These are phyloP conservation scores for Quercus glauca DNA, from an alignment of 306 rosid genomes.

Conservation along the genomic window DNA sequence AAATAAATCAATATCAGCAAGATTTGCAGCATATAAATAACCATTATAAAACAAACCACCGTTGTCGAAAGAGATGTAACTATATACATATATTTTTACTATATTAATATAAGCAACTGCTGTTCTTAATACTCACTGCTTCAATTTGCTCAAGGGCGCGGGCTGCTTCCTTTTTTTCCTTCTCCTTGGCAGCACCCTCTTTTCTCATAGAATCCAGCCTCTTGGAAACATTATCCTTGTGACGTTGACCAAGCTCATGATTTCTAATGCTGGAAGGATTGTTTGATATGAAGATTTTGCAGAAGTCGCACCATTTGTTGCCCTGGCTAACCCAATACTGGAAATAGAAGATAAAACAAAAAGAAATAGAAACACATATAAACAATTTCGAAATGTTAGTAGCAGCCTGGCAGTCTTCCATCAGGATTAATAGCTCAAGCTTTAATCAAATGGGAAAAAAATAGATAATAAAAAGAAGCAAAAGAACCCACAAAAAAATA, in stretches of 20 bases:
- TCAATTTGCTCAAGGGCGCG: slow-evolving; percentile 76
- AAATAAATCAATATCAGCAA: background rate
- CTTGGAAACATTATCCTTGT: slow-evolving; percentile 82
- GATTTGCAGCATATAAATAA: background rate
- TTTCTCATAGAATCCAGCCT: slow-evolving; percentile 84
- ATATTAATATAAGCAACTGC: background rate
- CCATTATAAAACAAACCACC: background rate
- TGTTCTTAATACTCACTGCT: slow-evolving; percentile 56
- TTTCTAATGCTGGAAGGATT: slow-evolving; percentile 82
- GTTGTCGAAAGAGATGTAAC: background rate
- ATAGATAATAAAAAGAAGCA: background rate
- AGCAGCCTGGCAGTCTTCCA: background rate
- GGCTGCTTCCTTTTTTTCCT: slow-evolving; percentile 72
- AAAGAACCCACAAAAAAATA: background rate
- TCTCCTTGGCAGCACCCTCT: slow-evolving; percentile 83
- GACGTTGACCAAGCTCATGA: slow-evolving; percentile 93
- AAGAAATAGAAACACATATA: background rate
- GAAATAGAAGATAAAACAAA: slow-evolving; percentile 2
- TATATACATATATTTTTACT: background rate
- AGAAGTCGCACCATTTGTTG: slow-evolving; percentile 95
- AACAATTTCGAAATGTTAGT: background rate
- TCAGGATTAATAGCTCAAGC: background rate
- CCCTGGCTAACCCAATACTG: slow-evolving; percentile 99
- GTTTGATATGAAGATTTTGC: slow-evolving; percentile 87
- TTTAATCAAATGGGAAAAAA: background rate